A percentile compares a stretch with the other conserved stretches of the same genome.
These are phyloP conservation scores for Passiflora organensis DNA, from an alignment of 345 rosid genomes.

Conservation along the genomic window DNA sequence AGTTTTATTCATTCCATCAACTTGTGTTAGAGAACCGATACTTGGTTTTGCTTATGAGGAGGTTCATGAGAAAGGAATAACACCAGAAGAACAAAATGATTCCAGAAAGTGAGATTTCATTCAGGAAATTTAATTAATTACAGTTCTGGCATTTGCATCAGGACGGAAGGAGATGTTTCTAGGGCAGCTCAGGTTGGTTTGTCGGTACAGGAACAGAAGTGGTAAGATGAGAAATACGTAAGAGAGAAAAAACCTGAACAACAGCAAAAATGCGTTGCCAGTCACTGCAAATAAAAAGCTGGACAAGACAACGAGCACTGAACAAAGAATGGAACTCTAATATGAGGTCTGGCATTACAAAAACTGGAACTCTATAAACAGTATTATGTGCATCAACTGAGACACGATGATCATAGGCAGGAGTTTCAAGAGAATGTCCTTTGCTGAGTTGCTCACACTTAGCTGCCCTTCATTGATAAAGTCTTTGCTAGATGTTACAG, in stretches of 20 bases:
- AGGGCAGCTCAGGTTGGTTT: too few relatives aligned
- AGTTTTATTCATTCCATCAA: neutral
- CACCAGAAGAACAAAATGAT: neutral
- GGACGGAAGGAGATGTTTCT: too few relatives aligned
- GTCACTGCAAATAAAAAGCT: constrained; percentile 25
- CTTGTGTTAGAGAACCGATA: too few relatives aligned
- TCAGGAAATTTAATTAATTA: neutral
- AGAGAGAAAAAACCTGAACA: constrained; percentile 3
- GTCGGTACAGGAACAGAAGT: constrained; percentile 8
- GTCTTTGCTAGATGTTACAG: constrained; percentile 28
- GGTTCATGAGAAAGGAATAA: too few relatives aligned
- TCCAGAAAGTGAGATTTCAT: neutral
- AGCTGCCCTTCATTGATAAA: constrained; percentile 27
- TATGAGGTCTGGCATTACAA: constrained; percentile 28
- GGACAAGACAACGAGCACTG: constrained; percentile 9
- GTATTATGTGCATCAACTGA: constrained; percentile 34
- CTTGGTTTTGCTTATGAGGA: too few relatives aligned
- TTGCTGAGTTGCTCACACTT: constrained; percentile 16
- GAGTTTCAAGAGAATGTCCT: constrained; percentile 39
- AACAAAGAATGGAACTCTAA: constrained; percentile 23
- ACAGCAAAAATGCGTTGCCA: constrained; percentile 19
- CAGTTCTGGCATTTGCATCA: neutral
- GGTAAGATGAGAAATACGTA: neutral
- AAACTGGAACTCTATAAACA: constrained; percentile 25
- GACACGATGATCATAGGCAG: constrained; percentile 29